Evolutionary conservation across 2,329 filamentous ascomycete species (phyloP).

Genomic region (Botrytis squamosa): DNA sequence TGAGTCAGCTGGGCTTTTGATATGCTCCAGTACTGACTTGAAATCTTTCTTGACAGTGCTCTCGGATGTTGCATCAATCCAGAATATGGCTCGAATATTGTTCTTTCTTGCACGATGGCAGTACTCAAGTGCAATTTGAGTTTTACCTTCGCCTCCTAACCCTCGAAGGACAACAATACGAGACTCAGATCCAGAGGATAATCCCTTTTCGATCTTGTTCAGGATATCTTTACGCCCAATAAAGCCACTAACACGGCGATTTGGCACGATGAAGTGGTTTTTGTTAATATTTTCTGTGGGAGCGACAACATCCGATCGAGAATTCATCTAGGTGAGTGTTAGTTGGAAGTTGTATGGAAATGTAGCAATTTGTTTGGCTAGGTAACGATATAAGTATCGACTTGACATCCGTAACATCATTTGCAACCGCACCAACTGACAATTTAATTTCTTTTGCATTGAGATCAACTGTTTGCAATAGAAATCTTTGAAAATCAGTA

Average conservation of each 20-base stretch:
- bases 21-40: conserved; percentile 20
- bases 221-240: conserved; percentile 29
- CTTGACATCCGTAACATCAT: not conserved
- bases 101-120: conserved; percentile 25
- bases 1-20: conserved; percentile 14
- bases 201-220: conserved; percentile 22
- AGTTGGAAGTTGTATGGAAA: not conserved
- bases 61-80: conserved; percentile 29
- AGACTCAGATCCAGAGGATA: conserved; percentile 11
- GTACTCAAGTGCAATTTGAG: conserved; percentile 31
- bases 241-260: conserved; percentile 23
- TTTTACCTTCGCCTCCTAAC: conserved; percentile 33
- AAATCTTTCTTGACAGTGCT: conserved; percentile 25
- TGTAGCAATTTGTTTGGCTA: not conserved
- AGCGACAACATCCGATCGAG: not conserved
- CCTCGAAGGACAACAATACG: conserved; percentile 27
- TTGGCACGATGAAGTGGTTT: conserved; percentile 22
- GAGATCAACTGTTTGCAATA: not conserved
- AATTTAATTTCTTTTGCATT: not conserved
- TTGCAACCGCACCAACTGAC: not conserved
- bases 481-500: not conserved
- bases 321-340: not conserved
- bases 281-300: not conserved
- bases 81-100: conserved; percentile 23
- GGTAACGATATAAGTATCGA: not conserved